Percentiles rank a stretch among this genome's conserved stretches.
Evolutionary conservation across 2,329 filamentous ascomycete genomes (phyloP).

Genomic region (Cucurbitaria berberidis): DNA sequence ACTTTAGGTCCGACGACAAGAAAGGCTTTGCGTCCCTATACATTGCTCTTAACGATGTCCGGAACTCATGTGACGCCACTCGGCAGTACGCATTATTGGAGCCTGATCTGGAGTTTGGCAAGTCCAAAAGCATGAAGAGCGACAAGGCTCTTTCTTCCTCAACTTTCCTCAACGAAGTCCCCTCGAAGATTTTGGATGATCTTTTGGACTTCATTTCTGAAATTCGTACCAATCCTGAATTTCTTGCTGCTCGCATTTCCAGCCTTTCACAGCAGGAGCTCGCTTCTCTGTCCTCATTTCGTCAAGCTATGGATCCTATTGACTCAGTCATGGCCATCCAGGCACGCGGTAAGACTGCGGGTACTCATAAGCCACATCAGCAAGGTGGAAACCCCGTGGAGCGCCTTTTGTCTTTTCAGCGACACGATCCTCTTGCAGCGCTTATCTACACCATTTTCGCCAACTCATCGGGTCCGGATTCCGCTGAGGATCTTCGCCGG

Average conservation of each 20-base stretch:
- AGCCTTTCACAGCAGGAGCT: slow-evolving; percentile 78
- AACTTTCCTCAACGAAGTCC: slow-evolving; percentile 70
- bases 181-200: slow-evolving; percentile 73
- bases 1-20: slow-evolving; percentile 80
- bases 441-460: slow-evolving; percentile 90
- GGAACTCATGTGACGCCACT: slow-evolving; percentile 76
- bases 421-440: slow-evolving; percentile 83
- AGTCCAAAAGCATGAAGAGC: slow-evolving; percentile 43
- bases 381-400: slow-evolving; percentile 72
- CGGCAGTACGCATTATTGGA: slow-evolving; percentile 74
- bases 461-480: slow-evolving; percentile 81
- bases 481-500: slow-evolving; percentile 77
- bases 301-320: slow-evolving; percentile 78
- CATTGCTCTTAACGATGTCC: slow-evolving; percentile 79
- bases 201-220: slow-evolving; percentile 81
- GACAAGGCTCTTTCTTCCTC: slow-evolving; percentile 55
- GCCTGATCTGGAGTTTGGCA: slow-evolving; percentile 69
- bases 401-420: slow-evolving; percentile 84
- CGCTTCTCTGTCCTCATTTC: slow-evolving; percentile 75
- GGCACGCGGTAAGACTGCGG: slow-evolving; percentile 57
- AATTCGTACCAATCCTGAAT: slow-evolving; percentile 85
- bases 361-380: slow-evolving; percentile 56
- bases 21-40: slow-evolving; percentile 76
- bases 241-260: slow-evolving; percentile 81
- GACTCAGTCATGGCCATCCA: slow-evolving; percentile 82